These are phyloP conservation scores for Pochonia chlamydosporia DNA, from an alignment of 2,329 filamentous ascomycete genomes.

Conservation along the genomic window DNA sequence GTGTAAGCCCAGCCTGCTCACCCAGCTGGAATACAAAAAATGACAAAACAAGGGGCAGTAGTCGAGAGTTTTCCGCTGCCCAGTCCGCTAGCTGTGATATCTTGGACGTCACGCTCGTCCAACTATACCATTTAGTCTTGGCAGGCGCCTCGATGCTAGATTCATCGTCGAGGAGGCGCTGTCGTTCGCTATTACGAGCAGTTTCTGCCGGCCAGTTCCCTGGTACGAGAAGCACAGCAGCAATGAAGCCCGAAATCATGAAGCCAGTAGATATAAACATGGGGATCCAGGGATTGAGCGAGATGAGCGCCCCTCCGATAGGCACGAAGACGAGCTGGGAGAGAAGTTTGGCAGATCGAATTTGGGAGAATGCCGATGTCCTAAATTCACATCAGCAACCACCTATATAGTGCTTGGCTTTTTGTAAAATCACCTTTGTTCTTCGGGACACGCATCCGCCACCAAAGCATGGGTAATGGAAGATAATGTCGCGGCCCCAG, in stretches of 20 bases:
- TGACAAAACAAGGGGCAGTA: not conserved
- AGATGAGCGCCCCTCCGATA: slow-evolving; percentile 10
- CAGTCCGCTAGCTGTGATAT: not conserved
- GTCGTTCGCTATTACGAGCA: no score
- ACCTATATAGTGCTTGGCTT: no score
- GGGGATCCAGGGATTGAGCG: slow-evolving; percentile 12
- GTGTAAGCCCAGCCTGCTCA: no score
- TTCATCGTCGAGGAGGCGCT: no score
- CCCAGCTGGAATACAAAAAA: slow-evolving; percentile 7
- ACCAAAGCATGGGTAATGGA: slow-evolving; percentile 10
- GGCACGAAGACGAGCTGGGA: slow-evolving; percentile 12
- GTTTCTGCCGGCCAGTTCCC: no score
- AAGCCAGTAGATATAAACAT: slow-evolving; percentile 4
- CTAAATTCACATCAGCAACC: no score
- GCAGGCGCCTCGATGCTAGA: no score
- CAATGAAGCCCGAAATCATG: not conserved
- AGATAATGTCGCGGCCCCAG: slow-evolving; percentile 4
- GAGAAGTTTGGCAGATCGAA: slow-evolving; percentile 8
- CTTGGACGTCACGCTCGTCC: no score
- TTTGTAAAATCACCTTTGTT: slow-evolving; percentile 9
- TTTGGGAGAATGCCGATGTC: slow-evolving; percentile 12
- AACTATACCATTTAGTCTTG: no score
- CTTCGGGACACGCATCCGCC: slow-evolving; percentile 12
- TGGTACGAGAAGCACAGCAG: no score
- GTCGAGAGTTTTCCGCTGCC: not conserved